phyloP scores from a whole-genome alignment of 345 rosid species.

The Nephelium lappaceum region DNA sequence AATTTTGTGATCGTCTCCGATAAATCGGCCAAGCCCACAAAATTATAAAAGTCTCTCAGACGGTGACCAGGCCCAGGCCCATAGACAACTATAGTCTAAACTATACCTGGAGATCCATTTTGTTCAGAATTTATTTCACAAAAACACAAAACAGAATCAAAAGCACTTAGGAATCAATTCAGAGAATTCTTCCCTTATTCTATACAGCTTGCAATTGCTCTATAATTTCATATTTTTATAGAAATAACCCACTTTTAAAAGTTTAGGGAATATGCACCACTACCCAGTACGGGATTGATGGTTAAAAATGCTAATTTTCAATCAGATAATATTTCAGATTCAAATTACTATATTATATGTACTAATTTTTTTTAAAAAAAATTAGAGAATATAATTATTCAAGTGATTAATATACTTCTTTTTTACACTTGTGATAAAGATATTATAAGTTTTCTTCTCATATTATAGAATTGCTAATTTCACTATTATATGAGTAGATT shows the following conservation, averaged over 20 bases:
- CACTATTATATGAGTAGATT: too few species aligned
- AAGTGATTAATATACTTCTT: too few species aligned
- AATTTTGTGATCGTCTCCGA: background rate
- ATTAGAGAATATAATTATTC: too few species aligned
- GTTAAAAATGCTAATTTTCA: too few species aligned
- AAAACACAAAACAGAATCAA: background rate
- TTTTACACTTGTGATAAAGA: too few species aligned
- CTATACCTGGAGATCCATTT: background rate
- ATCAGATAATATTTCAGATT: too few species aligned
- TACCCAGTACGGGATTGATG: too few species aligned
- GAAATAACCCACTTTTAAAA: background rate
- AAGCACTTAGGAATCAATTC: background rate
- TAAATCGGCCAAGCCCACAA: background rate
- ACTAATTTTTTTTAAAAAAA: too few species aligned
- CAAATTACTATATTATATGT: too few species aligned
- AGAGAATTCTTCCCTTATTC: background rate
- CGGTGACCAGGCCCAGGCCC: background rate
- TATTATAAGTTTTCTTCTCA: too few species aligned
- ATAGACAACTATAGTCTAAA: background rate
- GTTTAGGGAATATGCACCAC: background rate
- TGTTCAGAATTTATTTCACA: background rate
- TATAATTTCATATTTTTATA: background rate
- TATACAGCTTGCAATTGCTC: background rate
- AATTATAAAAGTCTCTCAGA: too few species aligned
- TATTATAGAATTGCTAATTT: too few species aligned